Evolutionary conservation across 306 rosid genomes (phyloP).

Genomic region (Malus sieversii): DNA sequence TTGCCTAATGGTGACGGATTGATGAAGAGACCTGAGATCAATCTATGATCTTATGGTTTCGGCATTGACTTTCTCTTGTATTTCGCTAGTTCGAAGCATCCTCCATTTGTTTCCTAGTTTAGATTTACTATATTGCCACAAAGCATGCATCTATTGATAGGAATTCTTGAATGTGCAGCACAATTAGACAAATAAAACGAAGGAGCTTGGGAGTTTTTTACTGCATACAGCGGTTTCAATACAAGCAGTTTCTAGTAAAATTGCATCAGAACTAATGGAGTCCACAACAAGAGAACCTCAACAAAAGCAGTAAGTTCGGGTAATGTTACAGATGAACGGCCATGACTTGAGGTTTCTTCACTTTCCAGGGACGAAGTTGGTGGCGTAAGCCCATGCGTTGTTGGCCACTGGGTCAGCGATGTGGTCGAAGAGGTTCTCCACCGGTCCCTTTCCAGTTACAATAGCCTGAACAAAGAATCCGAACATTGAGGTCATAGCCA

Average conservation of each 20-base stretch:
- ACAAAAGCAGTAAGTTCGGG: constrained; percentile 22
- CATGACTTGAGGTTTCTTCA: constrained; percentile 32
- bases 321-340: constrained; percentile 15
- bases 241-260: constrained; percentile 34
- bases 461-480: constrained; percentile 97
- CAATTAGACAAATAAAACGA: background rate
- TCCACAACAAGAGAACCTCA: constrained; percentile 27
- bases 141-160: background rate
- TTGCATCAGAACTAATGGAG: constrained; percentile 29
- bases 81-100: background rate
- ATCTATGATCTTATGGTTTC: background rate
- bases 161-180: background rate
- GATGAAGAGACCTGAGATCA: background rate
- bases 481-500: constrained; percentile 92
- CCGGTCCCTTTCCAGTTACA: constrained; percentile 85
- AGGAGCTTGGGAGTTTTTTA: constrained; percentile 22
- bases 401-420: constrained; percentile 84
- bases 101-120: background rate
- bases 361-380: constrained; percentile 90
- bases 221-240: constrained; percentile 14
- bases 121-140: background rate
- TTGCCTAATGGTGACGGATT: background rate
- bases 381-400: constrained; percentile 93
- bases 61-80: background rate
- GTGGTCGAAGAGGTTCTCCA: constrained; percentile 79